Conservation (phyloP, 164 flowering plant genomes). For the Tetrastigma voinierianum region DNA sequence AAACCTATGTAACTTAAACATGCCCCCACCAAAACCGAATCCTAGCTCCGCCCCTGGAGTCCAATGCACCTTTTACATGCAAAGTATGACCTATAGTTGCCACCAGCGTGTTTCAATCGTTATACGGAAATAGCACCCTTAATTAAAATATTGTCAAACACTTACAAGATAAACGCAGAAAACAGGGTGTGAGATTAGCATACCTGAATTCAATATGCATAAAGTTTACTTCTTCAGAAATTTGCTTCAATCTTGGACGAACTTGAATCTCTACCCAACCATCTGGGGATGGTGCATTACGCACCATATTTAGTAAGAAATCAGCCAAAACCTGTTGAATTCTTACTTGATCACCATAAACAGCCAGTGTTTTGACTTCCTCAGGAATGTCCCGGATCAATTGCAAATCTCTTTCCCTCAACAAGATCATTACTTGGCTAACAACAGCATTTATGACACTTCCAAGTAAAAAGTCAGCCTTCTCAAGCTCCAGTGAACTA, state of each 20-base stretch:
- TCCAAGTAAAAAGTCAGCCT: slow-evolving; percentile 68
- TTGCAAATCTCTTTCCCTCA: slow-evolving; percentile 75
- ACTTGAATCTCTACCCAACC: slow-evolving; percentile 97
- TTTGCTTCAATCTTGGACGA: slow-evolving; percentile 55
- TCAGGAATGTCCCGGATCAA: slow-evolving; percentile 88
- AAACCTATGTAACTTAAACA: too few relatives aligned
- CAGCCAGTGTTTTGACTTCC: slow-evolving; percentile 70
- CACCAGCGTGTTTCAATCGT: too few relatives aligned
- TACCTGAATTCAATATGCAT: slow-evolving; percentile 85
- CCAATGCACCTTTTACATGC: too few relatives aligned
- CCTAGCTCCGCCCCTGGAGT: too few relatives aligned
- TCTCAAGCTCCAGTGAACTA: slow-evolving; percentile 79
- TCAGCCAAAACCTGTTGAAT: slow-evolving; percentile 83
- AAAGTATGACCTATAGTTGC: too few relatives aligned
- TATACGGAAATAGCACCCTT: too few relatives aligned
- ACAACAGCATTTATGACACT: slow-evolving; percentile 88
- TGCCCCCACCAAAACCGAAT: too few relatives aligned
- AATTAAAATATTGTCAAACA: too few relatives aligned
- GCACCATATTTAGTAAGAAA: slow-evolving; percentile 78
- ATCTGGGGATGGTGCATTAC: slow-evolving; percentile 76
- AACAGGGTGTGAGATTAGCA: background rate
- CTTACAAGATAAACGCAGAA: background rate
- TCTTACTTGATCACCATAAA: slow-evolving; percentile 84
- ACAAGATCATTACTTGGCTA: slow-evolving; percentile 80
- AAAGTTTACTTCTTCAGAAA: slow-evolving; percentile 37